Evolutionary conservation across 257 asterid species (phyloP), one percentile per base, ranked within the genome.

Genomic region (Fraxinus cuspidata): DNA sequence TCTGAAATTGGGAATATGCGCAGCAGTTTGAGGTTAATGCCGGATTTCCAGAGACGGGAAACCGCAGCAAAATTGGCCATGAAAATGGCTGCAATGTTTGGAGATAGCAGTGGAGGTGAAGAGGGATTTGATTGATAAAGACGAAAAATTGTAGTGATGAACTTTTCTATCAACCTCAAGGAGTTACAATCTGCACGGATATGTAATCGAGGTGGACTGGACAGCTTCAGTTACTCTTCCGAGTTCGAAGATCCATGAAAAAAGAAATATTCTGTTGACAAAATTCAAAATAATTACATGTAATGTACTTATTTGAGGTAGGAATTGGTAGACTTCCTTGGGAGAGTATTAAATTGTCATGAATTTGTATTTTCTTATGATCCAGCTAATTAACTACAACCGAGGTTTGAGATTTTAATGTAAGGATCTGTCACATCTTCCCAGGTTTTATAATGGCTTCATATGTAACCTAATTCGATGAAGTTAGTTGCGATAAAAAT

Each of bases 31-130:
- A 90, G 98, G 76, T 83, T 93, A 86, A 83, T 96, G 89, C 98
- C 99, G 2, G 98, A 96, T 85, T 96, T 91, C 80, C 98, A 93
- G 86, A 90, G 98, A 86, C 85, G 97, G 86, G 99, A 96, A 79
- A 92, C 92, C 93, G 98, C 98, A 74, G 99, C 95, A 37, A 93
- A 93, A 71, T 80, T 95, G 73, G 98, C 99, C 56, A 86, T 90
- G 97, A 95, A 89, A 85, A 95, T 94, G 97, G 99, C 99, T 60
- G 60, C 88, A 1, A 92, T 95, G 99, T 93, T 95, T 86, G 98
- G 92, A 42, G 96, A 90, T 70, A 73, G 89, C 47, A 95, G 97
- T 72, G 97, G 84, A 58, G 96, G 88, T 71, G 98, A 92, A 77
- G 91, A 84, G 79, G 86, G 89, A 74, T 71, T 83, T 70, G 86